Conservation (phyloP, 139 green algal genomes). For the Desmodesmus armatus region DNA sequence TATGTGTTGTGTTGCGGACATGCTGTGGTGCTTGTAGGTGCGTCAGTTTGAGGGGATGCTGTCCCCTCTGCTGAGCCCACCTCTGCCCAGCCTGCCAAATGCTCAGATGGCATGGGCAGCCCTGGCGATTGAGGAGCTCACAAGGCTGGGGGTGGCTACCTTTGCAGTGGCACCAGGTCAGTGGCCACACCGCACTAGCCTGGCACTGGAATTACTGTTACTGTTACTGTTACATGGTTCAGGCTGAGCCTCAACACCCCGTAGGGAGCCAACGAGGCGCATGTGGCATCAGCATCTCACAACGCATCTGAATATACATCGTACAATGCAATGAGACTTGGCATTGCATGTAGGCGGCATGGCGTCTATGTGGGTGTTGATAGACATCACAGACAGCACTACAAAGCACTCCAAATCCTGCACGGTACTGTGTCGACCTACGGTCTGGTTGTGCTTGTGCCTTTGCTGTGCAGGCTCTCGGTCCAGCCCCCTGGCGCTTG, state of each 20-base stretch:
- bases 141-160: slow-evolving; percentile 79
- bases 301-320: too few relatives aligned
- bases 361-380: too few relatives aligned
- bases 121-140: slow-evolving; percentile 92
- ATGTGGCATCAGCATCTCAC: too few relatives aligned
- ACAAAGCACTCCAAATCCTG: too few relatives aligned
- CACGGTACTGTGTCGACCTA: too few relatives aligned
- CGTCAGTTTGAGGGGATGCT: slow-evolving; percentile 44
- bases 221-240: too few relatives aligned
- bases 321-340: too few relatives aligned
- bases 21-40: slow-evolving; percentile 9
- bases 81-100: slow-evolving; percentile 68
- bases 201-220: too few relatives aligned
- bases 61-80: slow-evolving; percentile 50
- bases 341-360: too few relatives aligned
- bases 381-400: too few relatives aligned
- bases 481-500: slow-evolving; percentile 91
- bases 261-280: too few relatives aligned
- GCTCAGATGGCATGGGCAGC: slow-evolving; percentile 78
- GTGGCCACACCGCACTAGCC: neutral
- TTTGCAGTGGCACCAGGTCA: slow-evolving; percentile 95
- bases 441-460: neutral
- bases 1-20: neutral
- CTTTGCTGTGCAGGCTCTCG: slow-evolving; percentile 75
- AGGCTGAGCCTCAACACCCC: too few relatives aligned